Evolutionary conservation across 164 flowering plant genomes (phyloP), one percentile per base, ranked within the genome.

Genomic region (Vitis cinerea): DNA sequence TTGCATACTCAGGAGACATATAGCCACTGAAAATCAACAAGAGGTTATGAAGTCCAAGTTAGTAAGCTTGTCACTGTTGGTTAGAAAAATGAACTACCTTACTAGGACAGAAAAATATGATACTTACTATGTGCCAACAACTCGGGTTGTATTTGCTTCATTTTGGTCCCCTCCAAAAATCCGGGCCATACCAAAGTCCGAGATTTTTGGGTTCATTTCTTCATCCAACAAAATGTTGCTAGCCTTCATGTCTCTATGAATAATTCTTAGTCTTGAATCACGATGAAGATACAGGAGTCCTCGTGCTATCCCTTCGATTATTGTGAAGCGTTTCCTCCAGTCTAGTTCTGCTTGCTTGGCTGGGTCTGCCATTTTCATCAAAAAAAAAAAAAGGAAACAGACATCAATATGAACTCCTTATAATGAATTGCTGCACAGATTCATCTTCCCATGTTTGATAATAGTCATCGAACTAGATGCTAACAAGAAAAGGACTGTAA

Each of bases 151-250:
- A 49, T 79, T 84, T 8, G 80, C 88, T 64, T 86, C 81, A 50
- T 75, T 61, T 71, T 87, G 79, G 65, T 84, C 75, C 13, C 79
- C 82, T 1, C 84, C 86, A 63, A 87, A 87, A 14, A 86, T 87
- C 66, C 86, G 75, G 3, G 97, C 97, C 90, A 93, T 81, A 27
- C 97, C 97, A 67, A 92, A 92, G 74, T 92, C 96, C 48, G 97
- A 92, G 49, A 92, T 89, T 71, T 89, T 92, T 0, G 94, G 96
- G 66, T 77, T 85, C 97, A 90, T 87, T 4, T 87, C 88, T 59
- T 72, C 81, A 67, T 90, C 97, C 57, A 91, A 72, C 63, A 91
- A 68, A 71, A 90, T 83, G 74, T 91, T 91, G 82, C 94, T 87
- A 12, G 90, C 88, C 68, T 91, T 90, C 19, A 91, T 66, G 72